A percentile compares a stretch with the other conserved stretches of the same genome.
phyloP scores from a whole-genome alignment of 257 asterid species.

The Ocimum tenuiflorum region DNA sequence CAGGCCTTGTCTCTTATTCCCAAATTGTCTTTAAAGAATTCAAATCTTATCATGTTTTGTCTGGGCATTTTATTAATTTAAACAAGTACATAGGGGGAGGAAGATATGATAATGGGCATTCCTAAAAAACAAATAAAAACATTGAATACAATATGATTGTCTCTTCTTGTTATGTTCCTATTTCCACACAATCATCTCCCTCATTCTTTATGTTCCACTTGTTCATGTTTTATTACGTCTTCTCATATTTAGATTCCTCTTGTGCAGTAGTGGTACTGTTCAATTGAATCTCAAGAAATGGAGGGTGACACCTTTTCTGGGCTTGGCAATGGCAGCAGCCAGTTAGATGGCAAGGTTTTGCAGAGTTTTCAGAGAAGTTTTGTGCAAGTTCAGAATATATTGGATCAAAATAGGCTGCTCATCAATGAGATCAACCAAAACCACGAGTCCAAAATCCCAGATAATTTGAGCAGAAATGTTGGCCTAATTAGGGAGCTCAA shows the following conservation, averaged over 20 bases:
- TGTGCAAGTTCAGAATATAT: slow-evolving; percentile 68
- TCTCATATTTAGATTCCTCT: neutral
- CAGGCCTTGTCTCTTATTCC: slow-evolving; percentile 62
- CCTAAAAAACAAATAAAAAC: slow-evolving; percentile 30
- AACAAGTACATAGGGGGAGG: slow-evolving; percentile 46
- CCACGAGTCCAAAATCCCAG: slow-evolving; percentile 81
- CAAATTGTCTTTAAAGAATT: slow-evolving; percentile 54
- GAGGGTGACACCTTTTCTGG: slow-evolving; percentile 67
- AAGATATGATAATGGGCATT: slow-evolving; percentile 45
- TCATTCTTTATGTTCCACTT: slow-evolving; percentile 2
- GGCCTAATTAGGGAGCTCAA: slow-evolving; percentile 77
- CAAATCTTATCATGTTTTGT: slow-evolving; percentile 75
- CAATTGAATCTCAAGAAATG: slow-evolving; percentile 39
- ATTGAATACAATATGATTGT: slow-evolving; percentile 17
- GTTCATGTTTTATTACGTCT: neutral
- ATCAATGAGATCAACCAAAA: slow-evolving; percentile 83
- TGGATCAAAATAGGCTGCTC: slow-evolving; percentile 75
- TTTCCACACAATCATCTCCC: neutral
- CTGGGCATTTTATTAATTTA: slow-evolving; percentile 41
- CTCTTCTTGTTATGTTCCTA: slow-evolving; percentile 15
- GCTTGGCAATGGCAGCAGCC: slow-evolving; percentile 47
- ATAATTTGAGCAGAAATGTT: slow-evolving; percentile 71
- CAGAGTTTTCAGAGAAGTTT: slow-evolving; percentile 80
- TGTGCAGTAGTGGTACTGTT: slow-evolving; percentile 25
- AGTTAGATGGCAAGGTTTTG: slow-evolving; percentile 56